Conservation (phyloP, 2,329 filamentous ascomycete species). For the Ascochyta koolunga region DNA sequence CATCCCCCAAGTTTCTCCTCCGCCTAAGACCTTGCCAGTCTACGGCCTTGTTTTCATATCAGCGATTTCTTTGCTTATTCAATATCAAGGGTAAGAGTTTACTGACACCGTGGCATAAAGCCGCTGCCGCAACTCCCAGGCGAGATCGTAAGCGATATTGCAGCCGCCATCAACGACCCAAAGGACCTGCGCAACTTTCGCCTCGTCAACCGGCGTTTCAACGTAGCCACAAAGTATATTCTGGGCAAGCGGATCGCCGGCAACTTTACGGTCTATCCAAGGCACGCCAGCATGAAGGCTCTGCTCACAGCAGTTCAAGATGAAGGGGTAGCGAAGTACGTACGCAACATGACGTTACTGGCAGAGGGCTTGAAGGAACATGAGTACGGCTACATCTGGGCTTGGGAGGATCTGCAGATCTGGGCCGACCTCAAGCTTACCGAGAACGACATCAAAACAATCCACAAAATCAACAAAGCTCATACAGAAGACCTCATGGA, state of each 20-base stretch:
- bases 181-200: conserved; percentile 12
- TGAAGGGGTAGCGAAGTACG: neutral
- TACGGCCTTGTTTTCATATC: neutral
- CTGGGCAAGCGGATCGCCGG: neutral
- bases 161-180: neutral
- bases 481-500: conserved; percentile 7
- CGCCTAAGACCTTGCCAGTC: neutral
- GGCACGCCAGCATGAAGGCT: conserved; percentile 3
- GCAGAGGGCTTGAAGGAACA: conserved; percentile 15
- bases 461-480: conserved; percentile 5
- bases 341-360: conserved; percentile 15
- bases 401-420: conserved; percentile 23
- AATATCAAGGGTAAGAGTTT: neutral
- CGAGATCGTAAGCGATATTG: conserved; percentile 4
- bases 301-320: neutral
- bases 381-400: conserved; percentile 21
- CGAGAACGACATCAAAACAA: conserved; percentile 8
- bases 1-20: neutral
- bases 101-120: conserved; percentile 1
- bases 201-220: conserved; percentile 3
- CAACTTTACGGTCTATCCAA: conserved; percentile 9
- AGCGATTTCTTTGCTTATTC: neutral
- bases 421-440: neutral
- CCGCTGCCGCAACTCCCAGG: conserved; percentile 4
- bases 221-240: neutral